phyloP scores from a whole-genome alignment of 2,329 filamentous ascomycete genomes.

The Clarireedia homoeocarpa region DNA sequence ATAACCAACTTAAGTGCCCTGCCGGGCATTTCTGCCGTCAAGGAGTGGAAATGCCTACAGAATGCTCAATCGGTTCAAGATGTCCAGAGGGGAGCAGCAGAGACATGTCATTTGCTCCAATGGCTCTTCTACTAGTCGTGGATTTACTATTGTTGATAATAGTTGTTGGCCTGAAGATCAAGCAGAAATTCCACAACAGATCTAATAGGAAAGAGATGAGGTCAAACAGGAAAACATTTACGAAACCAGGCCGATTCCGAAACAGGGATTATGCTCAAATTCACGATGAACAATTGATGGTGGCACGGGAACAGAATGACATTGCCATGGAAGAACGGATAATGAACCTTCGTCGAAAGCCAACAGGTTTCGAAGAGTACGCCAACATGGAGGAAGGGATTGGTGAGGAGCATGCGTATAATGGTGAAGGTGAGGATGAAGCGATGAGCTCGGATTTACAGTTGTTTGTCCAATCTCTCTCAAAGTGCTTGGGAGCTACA shows the following conservation, averaged over 20 bases:
- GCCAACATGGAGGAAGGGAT: conserved; percentile 8
- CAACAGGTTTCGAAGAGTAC: conserved; percentile 17
- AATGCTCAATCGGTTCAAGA: conserved; percentile 38
- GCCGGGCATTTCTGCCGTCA: conserved; percentile 43
- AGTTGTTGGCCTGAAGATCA: conserved; percentile 15
- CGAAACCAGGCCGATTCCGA: conserved; percentile 21
- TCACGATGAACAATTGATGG: conserved; percentile 18
- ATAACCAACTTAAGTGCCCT: conserved; percentile 36
- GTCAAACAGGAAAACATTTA: conserved; percentile 15
- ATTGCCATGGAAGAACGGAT: conserved; percentile 14
- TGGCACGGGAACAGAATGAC: conserved; percentile 5
- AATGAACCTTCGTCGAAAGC: conserved; percentile 8
- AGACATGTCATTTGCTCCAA: conserved; percentile 26
- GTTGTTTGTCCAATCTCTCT: conserved; percentile 45
- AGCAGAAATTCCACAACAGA: not conserved
- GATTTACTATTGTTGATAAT: conserved; percentile 36
- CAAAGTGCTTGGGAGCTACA: conserved; percentile 41
- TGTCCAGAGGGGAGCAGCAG: conserved; percentile 38
- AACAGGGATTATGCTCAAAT: conserved; percentile 25
- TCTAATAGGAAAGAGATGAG: conserved; percentile 13
- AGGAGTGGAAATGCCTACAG: conserved; percentile 39
- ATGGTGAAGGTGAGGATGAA: conserved; percentile 19
- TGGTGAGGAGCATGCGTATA: conserved; percentile 12
- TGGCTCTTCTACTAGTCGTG: conserved; percentile 27
- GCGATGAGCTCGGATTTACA: conserved; percentile 34